phyloP scores from a whole-genome alignment of 2,329 filamentous ascomycete species.

The Colletotrichum trifolii region DNA sequence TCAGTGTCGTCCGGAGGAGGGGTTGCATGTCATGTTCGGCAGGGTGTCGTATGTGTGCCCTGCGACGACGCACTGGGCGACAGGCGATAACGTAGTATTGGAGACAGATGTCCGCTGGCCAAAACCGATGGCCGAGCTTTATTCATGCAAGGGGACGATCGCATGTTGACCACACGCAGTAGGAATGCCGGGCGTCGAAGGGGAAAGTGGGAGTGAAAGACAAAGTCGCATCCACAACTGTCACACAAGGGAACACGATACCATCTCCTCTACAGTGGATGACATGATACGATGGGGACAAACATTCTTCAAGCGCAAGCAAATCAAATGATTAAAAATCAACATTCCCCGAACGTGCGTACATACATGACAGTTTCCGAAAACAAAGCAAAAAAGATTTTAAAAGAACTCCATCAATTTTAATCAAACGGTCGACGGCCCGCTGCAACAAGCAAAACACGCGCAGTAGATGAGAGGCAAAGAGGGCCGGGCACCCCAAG shows the following conservation, averaged over 20 bases:
- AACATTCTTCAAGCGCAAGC: constrained; percentile 16
- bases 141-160: constrained; percentile 34
- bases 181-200: constrained; percentile 15
- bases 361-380: too few species aligned
- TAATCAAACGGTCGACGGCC: constrained; percentile 5
- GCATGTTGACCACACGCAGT: constrained; percentile 10
- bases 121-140: constrained; percentile 25
- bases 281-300: constrained; percentile 8
- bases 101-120: constrained; percentile 14
- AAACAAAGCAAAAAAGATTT: neutral
- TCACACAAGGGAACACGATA: constrained; percentile 9
- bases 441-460: constrained; percentile 5
- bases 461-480: neutral
- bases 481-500: neutral
- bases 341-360: too few species aligned
- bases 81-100: constrained; percentile 15
- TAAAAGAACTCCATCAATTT: constrained; percentile 10
- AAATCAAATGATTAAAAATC: neutral
- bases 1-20: constrained; percentile 17
- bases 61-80: constrained; percentile 4
- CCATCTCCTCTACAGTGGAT: constrained; percentile 1
- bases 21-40: constrained; percentile 23
- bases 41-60: constrained; percentile 10
- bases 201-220: neutral
- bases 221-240: neutral